A percentile compares a stretch with the other conserved stretches of the same genome.
phyloP scores from a whole-genome alignment of 139 green algal species.

The Asterochloris sp. region DNA sequence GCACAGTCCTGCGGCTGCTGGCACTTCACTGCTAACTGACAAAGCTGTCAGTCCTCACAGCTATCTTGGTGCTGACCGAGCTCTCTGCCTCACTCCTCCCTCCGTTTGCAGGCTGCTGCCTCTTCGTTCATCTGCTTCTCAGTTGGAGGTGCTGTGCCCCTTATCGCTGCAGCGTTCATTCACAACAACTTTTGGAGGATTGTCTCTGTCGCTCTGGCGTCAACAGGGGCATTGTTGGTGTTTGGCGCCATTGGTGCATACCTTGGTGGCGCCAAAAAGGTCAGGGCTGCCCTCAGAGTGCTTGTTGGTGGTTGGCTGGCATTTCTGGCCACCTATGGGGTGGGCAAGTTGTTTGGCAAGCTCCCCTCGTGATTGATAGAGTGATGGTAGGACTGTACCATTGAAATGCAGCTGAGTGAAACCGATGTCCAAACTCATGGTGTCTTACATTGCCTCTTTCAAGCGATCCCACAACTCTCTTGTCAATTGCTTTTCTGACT shows the following conservation, averaged over 20 bases:
- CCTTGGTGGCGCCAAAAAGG: conserved; percentile 54
- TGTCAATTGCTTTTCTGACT: too few relatives aligned
- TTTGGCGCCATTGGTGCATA: conserved; percentile 68
- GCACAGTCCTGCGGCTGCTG: not conserved
- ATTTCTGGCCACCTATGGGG: conserved; percentile 72
- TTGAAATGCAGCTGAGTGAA: too few relatives aligned
- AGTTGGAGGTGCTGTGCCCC: conserved; percentile 60
- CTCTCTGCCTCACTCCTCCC: not conserved
- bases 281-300: conserved; percentile 53
- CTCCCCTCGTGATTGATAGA: too few relatives aligned
- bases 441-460: too few relatives aligned
- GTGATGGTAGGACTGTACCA: too few relatives aligned
- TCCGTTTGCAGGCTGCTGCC: conserved; percentile 37
- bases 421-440: too few relatives aligned
- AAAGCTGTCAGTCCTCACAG: not conserved
- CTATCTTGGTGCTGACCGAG: not conserved
- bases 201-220: conserved; percentile 29
- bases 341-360: conserved; percentile 53
- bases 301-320: conserved; percentile 80
- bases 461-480: too few relatives aligned
- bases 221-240: conserved; percentile 17
- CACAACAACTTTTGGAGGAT: conserved; percentile 33
- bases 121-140: conserved; percentile 58
- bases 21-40: not conserved
- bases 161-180: conserved; percentile 66